A percentile compares a stretch with the other conserved stretches of the same genome.
Conservation (phyloP, 164 flowering plant genomes). For the Stephania japonica region DNA sequence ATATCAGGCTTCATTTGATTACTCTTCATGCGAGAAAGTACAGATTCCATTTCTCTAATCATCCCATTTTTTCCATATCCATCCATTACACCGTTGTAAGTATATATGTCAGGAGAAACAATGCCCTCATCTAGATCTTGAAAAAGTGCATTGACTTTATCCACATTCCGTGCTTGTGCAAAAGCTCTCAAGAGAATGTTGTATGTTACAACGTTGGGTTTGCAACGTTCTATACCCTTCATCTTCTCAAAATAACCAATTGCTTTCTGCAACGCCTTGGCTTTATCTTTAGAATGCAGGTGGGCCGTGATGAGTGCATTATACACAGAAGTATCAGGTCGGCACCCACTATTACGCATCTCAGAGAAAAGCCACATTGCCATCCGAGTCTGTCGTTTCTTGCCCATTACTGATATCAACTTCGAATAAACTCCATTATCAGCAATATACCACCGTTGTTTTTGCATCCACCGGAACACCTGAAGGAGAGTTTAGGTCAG, state of each 20-base stretch:
- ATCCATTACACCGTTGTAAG: conserved; percentile 94
- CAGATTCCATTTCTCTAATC: conserved; percentile 83
- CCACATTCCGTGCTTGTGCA: conserved; percentile 69
- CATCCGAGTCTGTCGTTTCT: conserved; percentile 86
- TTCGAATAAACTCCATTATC: conserved; percentile 93
- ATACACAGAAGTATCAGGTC: conserved; percentile 90
- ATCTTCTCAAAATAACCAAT: conserved; percentile 79
- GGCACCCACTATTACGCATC: conserved; percentile 96
- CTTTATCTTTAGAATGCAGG: conserved; percentile 73
- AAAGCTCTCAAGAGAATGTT: conserved; percentile 87
- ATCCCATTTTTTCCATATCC: conserved; percentile 91
- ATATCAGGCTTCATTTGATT: conserved; percentile 72
- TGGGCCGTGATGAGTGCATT: conserved; percentile 91
- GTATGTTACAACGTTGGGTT: conserved; percentile 83
- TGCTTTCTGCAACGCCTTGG: conserved; percentile 77
- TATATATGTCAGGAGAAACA: conserved; percentile 70
- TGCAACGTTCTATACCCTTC: conserved; percentile 80
- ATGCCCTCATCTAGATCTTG: conserved; percentile 70
- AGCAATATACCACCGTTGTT: conserved; percentile 86
- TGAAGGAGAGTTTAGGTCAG: conserved; percentile 21
- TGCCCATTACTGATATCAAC: conserved; percentile 93
- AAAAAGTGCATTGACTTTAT: conserved; percentile 62
- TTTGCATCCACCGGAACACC: conserved; percentile 99
- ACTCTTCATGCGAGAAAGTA: conserved; percentile 73
- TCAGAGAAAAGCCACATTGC: conserved; percentile 99